phyloP scores from a whole-genome alignment of 2,329 filamentous ascomycete genomes.

The Epichloe gansuensis region DNA sequence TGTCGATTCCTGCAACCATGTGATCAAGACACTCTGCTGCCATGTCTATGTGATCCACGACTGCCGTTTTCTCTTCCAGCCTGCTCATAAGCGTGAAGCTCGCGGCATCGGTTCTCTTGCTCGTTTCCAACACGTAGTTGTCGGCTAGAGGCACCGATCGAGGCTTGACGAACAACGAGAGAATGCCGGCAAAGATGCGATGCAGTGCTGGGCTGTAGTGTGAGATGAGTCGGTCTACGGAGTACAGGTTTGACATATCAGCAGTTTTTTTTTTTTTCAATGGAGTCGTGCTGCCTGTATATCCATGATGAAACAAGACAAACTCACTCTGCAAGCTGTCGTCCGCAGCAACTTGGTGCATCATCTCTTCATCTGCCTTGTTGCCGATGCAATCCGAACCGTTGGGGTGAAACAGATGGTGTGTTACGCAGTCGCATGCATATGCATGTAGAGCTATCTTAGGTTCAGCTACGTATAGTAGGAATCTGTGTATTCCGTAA shows the following conservation, averaged over 20 bases:
- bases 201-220: slow-evolving; percentile 45
- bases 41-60: slow-evolving; percentile 40
- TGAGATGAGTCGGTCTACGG: slow-evolving; percentile 43
- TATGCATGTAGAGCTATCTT: slow-evolving; percentile 45
- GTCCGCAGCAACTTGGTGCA: slow-evolving; percentile 57
- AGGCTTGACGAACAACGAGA: slow-evolving; percentile 39
- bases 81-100: slow-evolving; percentile 47
- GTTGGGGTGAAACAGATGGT: slow-evolving; percentile 57
- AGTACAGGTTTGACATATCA: background rate
- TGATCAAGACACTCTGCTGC: slow-evolving; percentile 61
- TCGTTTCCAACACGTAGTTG: slow-evolving; percentile 43
- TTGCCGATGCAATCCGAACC: slow-evolving; percentile 48
- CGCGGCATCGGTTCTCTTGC: slow-evolving; percentile 31
- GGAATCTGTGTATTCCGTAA: background rate
- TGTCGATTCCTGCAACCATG: slow-evolving; percentile 61
- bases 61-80: slow-evolving; percentile 37
- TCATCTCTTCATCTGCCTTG: slow-evolving; percentile 47
- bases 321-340: slow-evolving; percentile 50
- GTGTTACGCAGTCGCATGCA: slow-evolving; percentile 56
- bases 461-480: background rate
- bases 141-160: slow-evolving; percentile 48
- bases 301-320: background rate
- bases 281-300: background rate
- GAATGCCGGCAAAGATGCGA: slow-evolving; percentile 30
- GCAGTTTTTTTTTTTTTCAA: background rate